Percentiles rank a stretch among this genome's conserved stretches.
Evolutionary conservation across 2,329 filamentous ascomycete genomes (phyloP).

Genomic region (Cadophora luteo-olivacea): DNA sequence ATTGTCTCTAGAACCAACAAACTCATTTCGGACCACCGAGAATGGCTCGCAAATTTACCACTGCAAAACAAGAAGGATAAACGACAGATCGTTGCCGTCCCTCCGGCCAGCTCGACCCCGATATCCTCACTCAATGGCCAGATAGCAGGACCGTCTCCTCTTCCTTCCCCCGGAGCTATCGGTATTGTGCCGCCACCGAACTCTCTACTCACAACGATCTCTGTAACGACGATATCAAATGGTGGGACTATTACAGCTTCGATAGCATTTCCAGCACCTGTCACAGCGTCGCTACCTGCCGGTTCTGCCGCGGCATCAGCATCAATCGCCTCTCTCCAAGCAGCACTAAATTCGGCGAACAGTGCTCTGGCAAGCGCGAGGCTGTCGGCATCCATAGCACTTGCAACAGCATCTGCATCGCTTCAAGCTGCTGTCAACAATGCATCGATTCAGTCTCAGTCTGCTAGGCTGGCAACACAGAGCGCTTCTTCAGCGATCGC

Average conservation of each 20-base stretch:
- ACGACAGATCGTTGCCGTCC: neutral
- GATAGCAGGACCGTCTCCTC: constrained; percentile 6
- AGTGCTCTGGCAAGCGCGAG: constrained; percentile 10
- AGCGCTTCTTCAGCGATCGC: constrained; percentile 25
- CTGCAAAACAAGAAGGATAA: constrained; percentile 6
- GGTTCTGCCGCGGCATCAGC: constrained; percentile 6
- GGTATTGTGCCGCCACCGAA: neutral
- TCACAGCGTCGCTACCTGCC: neutral
- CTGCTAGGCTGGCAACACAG: constrained; percentile 5
- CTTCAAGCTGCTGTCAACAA: constrained; percentile 8
- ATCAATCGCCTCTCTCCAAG: constrained; percentile 18
- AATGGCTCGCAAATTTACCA: constrained; percentile 31
- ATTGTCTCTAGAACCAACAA: constrained; percentile 30
- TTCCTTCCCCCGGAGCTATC: constrained; percentile 3
- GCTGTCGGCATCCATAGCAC: constrained; percentile 15
- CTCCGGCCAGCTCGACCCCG: constrained; percentile 11
- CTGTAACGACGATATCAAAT: neutral
- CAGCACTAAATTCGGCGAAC: constrained; percentile 18
- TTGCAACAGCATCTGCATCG: constrained; percentile 14
- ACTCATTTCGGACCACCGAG: constrained; percentile 27
- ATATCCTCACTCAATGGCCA: constrained; percentile 13
- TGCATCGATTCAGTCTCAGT: constrained; percentile 5
- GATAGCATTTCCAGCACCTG: neutral
- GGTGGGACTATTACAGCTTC: neutral
- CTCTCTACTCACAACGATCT: neutral